Percentiles rank a stretch among this genome's conserved stretches.
Evolutionary conservation across 176 grass and related monocot genomes (phyloP).

Genomic region (Rhynchospora breviuscula): DNA sequence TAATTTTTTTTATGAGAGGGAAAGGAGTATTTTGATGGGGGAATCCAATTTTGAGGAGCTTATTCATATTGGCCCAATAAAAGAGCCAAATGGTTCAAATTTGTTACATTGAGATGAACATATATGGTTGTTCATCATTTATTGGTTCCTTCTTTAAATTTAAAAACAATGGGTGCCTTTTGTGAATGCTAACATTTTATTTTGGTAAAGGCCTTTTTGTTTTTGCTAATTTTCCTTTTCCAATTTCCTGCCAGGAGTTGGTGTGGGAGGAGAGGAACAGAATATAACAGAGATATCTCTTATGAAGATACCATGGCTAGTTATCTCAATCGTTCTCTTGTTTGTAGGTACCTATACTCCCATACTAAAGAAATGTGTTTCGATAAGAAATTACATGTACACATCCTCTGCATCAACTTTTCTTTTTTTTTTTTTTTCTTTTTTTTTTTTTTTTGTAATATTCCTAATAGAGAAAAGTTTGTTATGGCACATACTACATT

Average conservation of each 20-base stretch:
- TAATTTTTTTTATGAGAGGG: too few relatives aligned
- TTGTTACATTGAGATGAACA: background rate
- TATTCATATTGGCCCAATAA: background rate
- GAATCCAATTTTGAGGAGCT: background rate
- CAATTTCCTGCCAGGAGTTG: conserved; percentile 56
- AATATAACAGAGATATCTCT: conserved; percentile 69
- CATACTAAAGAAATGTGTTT: conserved; percentile 6
- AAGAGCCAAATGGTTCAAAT: background rate
- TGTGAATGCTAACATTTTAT: background rate
- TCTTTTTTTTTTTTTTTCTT: too few relatives aligned
- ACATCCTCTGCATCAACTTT: background rate
- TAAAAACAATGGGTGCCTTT: background rate
- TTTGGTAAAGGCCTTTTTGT: background rate
- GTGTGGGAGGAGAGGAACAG: conserved; percentile 93
- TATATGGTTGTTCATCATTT: background rate
- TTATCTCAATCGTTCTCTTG: conserved; percentile 72
- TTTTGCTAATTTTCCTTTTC: background rate
- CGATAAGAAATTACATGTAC: background rate
- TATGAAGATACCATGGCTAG: conserved; percentile 74
- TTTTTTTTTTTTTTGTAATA: too few relatives aligned
- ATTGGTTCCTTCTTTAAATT: background rate
- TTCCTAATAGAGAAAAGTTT: background rate
- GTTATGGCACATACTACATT: background rate
- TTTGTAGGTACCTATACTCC: conserved; percentile 96
- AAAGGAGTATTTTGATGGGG: too few relatives aligned